A percentile compares a stretch with the other conserved stretches of the same genome.
Conservation (phyloP, 176 grass and related monocot species). For the Elaeis guineensis region DNA sequence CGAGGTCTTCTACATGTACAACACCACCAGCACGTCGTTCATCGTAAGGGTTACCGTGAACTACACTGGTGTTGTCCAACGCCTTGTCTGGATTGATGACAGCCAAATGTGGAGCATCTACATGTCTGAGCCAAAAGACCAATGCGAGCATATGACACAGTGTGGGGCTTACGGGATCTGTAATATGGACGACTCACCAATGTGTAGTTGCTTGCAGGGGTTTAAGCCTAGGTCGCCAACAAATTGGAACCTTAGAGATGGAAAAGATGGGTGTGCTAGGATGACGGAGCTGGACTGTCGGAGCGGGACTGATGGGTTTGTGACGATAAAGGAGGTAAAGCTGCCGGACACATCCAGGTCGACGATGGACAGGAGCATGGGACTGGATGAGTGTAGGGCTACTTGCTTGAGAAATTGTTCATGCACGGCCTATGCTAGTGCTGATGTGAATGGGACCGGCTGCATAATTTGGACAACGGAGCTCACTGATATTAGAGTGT, state of each 20-base stretch:
- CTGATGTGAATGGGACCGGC: neutral
- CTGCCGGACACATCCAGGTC: constrained; percentile 2
- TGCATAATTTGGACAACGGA: neutral
- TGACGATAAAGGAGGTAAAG: neutral
- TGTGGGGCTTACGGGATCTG: neutral
- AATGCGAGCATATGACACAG: neutral
- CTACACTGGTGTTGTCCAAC: neutral
- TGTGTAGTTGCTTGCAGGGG: neutral
- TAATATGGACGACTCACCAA: neutral
- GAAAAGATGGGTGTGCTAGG: neutral
- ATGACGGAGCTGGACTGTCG: neutral
- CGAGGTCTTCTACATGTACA: neutral
- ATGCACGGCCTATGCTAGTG: neutral
- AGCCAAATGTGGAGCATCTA: neutral
- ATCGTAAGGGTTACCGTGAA: neutral
- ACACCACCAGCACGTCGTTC: neutral
- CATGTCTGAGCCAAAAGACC: neutral
- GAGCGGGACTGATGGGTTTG: neutral
- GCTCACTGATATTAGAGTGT: neutral
- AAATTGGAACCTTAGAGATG: neutral
- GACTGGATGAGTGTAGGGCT: neutral
- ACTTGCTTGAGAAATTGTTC: neutral
- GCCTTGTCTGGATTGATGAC: neutral
- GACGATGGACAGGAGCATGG: neutral
- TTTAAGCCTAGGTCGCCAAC: neutral